Evolutionary conservation across 2,329 filamentous ascomycete genomes (phyloP).

Genomic region (Diaporthe sp.): DNA sequence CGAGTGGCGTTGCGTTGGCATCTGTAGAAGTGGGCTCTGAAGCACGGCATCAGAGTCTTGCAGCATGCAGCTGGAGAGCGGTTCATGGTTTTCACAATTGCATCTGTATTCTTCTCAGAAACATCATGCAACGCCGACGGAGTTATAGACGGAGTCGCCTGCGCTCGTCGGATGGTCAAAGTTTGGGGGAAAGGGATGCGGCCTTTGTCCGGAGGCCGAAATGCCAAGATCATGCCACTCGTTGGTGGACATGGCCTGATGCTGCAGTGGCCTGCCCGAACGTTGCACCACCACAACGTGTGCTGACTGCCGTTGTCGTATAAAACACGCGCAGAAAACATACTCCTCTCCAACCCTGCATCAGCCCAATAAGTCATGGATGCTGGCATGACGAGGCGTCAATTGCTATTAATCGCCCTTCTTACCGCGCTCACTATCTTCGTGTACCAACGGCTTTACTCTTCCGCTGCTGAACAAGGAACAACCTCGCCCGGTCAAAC

Average conservation of each 20-base stretch:
- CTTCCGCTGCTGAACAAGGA: background rate
- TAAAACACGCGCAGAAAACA: conserved; percentile 6
- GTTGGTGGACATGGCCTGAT: conserved; percentile 33
- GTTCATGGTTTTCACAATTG: background rate
- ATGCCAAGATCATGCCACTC: conserved; percentile 38
- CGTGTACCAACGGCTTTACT: conserved; percentile 25
- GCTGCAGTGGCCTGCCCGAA: conserved; percentile 12
- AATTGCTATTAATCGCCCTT: conserved; percentile 35
- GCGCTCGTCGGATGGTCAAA: background rate
- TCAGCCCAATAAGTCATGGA: background rate
- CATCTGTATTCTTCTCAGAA: background rate
- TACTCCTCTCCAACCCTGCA: background rate
- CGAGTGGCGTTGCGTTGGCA: background rate
- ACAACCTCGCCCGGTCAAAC: background rate
- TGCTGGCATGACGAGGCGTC: conserved; percentile 46
- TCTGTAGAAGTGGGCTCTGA: background rate
- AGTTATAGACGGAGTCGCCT: background rate
- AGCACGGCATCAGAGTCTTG: background rate
- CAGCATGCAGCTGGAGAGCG: too few relatives aligned
- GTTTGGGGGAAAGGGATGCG: background rate
- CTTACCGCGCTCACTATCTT: conserved; percentile 35
- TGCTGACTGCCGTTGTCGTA: conserved; percentile 4
- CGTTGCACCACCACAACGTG: background rate
- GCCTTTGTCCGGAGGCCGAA: conserved; percentile 10
- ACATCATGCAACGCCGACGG: background rate